Base-by-base conservation (phyloP, 1,284 basidiomycete species). In the Fomitopsis betulina region DNA sequence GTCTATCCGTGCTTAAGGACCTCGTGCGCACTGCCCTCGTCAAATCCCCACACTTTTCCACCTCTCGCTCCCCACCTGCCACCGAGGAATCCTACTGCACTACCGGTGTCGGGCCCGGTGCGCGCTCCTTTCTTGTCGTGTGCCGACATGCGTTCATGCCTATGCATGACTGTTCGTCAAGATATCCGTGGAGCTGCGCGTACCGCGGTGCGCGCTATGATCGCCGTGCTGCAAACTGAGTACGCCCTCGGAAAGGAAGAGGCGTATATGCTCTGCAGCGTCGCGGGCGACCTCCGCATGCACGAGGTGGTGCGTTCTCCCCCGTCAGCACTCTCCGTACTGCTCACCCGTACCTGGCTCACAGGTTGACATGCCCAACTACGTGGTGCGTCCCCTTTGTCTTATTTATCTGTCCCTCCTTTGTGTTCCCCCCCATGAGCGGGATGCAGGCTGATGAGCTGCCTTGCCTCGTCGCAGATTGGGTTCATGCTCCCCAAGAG, bases 191-290 rank as follows among this genome's bases (percentile, higher is more conserved):
- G 81, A 59, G 83, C 84, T 6, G 77, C 81, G 0, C 78, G 81
- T 19, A 71, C 77, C 17, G 82, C 84, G 5, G 79, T 82, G 9
- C 76, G 82, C 21, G 70, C 79, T 58, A 85, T 85, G 84, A 83
- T 86, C 51, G 67, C 73, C 5, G 82, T 78, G 63, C 68, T 86
- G 7, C 66, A 64, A 6, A 71, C 67, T 0, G 79, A 82, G 59
- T 72, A 79, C 58, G 70, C 71, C 4, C 64, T 85, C 38, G 65
- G 67, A 27, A 65, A 74, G 9, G 73, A 73, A 3, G 79, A 79
- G 2, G 83, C 82, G 25, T 86, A 86, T 62, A 84, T 86, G 72
- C 72, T 86, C 0, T 85, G 83, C 65, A 85, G 84, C 62, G 79
- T 86, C 51, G 81, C 78, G 0, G 83, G 79, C 1, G 83, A 86